These are phyloP conservation scores for Phytopythium boreale DNA, from an alignment of 352 stramenopile genomes.

Conservation along the genomic window DNA sequence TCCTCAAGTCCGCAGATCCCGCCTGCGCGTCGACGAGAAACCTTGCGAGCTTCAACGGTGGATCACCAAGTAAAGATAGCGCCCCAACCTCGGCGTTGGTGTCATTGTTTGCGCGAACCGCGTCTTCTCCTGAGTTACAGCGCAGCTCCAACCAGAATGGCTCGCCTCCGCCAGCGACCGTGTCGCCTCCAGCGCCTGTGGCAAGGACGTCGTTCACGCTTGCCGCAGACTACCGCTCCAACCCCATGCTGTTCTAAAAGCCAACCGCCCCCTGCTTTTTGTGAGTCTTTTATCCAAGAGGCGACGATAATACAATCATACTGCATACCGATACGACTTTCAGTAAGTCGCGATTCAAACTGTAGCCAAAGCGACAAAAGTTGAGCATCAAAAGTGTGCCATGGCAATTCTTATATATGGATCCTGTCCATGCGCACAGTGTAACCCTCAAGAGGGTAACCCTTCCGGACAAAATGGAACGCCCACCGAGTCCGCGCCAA, in stretches of 20 bases:
- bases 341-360: too few relatives aligned
- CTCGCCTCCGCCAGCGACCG: not conserved
- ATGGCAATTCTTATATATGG: too few relatives aligned
- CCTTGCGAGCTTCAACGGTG: not conserved
- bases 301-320: too few relatives aligned
- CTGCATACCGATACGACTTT: too few relatives aligned
- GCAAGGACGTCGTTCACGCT: not conserved
- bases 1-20: not conserved
- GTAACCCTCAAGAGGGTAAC: too few relatives aligned
- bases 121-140: not conserved
- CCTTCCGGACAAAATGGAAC: too few relatives aligned
- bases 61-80: not conserved
- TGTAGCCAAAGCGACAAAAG: too few relatives aligned
- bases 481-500: too few relatives aligned
- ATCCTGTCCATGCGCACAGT: too few relatives aligned
- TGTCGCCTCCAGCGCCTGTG: not conserved
- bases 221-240: not conserved
- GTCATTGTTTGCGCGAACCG: not conserved
- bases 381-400: too few relatives aligned
- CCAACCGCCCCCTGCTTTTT: not conserved
- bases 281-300: too few relatives aligned
- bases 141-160: conserved; percentile 1
- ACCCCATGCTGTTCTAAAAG: conserved; percentile 1
- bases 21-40: not conserved
- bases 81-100: not conserved